Evolutionary conservation across 176 grass and related monocot genomes (phyloP).

Genomic region (Oryza rufipogon): DNA sequence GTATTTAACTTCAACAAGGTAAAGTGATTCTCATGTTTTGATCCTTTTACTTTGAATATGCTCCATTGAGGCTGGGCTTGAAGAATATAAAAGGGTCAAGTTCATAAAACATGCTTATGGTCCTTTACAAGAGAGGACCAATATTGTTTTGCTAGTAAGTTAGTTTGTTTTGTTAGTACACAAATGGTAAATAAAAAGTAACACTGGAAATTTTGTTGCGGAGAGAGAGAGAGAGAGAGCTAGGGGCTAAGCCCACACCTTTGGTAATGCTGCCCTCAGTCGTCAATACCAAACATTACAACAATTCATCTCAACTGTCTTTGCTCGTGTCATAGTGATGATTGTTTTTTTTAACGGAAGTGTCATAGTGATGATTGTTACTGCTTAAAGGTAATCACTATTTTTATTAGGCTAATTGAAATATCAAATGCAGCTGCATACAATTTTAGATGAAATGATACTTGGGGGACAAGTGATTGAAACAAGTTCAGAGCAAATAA

Average conservation of each 20-base stretch:
- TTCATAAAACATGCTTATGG: background rate
- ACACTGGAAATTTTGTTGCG: background rate
- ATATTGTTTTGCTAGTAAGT: background rate
- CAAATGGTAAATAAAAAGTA: background rate
- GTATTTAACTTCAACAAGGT: slow-evolving; percentile 99
- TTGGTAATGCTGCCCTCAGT: background rate
- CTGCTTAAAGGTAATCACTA: background rate
- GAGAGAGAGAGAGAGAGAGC: background rate
- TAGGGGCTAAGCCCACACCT: background rate
- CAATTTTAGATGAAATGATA: slow-evolving; percentile 96
- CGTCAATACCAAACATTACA: background rate
- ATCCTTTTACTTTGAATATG: slow-evolving; percentile 13
- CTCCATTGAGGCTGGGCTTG: background rate
- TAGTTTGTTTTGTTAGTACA: background rate
- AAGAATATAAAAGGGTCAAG: background rate
- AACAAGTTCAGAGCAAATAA: slow-evolving; percentile 80
- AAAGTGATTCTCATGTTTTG: slow-evolving; percentile 26
- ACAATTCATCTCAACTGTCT: background rate
- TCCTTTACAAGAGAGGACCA: background rate
- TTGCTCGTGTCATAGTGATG: background rate
- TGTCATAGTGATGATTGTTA: background rate
- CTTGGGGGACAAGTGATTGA: slow-evolving; percentile 86
- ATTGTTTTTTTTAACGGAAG: background rate
- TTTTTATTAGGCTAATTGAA: slow-evolving; percentile 25
- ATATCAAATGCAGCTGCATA: slow-evolving; percentile 74